Base-by-base conservation (phyloP, 345 rosid genomes). In the Toxicodendron radicans region DNA sequence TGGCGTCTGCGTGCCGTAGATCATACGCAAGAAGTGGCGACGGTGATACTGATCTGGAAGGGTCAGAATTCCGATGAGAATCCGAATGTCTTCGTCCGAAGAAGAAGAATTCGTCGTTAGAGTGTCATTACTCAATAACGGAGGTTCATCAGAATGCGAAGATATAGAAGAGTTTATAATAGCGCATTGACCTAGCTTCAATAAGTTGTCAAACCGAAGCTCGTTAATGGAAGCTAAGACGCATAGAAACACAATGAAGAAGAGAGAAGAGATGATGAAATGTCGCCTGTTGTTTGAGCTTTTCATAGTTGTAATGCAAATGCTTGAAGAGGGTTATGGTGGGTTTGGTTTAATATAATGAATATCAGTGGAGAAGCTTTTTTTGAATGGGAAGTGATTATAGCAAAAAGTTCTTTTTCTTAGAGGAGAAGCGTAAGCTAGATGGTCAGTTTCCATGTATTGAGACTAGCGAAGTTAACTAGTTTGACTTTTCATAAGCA, bases 41-140 rank as follows among this genome's bases (percentile, higher is more conserved):
- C 92, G 91, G 0, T 71, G 82, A 81, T 91, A 92, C 58, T 91
- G 95, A 69, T 94, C 93, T 0, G 98, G 95, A n/a, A 94, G 87
- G 1, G 97, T 94, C 13, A 84, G 79, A 67, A 94, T 81, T 66
- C 97, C 97, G 13, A 94, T 65, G 46, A 92, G 90, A n/a, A 94
- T 85, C 56, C 97, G 87, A 62, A 92, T 77, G 11, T 86, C 86
- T 23, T 75, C 81, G 6, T 84, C 64, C 10, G 86, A 79, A 20
- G 82, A 77, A 32, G 74, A 73, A 6, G 76, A 46, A 12, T 6
- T 27, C 3, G 56, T 51, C 4, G 17, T 51, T 51, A 17, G 3
- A 51, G 54, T 14, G 3, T 51, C 54, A 13, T 48, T 30, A 23
- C 49, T 45, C n/a, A 83, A 78, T 20, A 81, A 78, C 1, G 82